These are phyloP conservation scores for sorghum (Sorghum bicolor) DNA, from an alignment of 176 grass and related monocot genomes.

Conservation along the genomic window DNA sequence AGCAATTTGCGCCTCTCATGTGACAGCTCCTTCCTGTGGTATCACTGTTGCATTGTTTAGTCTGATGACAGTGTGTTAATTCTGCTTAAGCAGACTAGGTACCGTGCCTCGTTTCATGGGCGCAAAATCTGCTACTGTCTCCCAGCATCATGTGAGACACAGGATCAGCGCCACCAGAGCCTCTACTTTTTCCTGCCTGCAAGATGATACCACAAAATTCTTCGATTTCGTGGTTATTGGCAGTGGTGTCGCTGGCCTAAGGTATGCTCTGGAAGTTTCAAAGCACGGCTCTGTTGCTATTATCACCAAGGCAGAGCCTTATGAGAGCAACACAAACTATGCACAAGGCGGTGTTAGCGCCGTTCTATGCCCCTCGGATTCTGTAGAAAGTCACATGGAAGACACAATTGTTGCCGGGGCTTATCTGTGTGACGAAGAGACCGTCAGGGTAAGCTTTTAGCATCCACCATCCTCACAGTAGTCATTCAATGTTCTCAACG, in stretches of 20 bases:
- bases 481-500: not conserved
- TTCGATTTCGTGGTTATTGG: constrained; percentile 93
- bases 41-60: not conserved
- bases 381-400: constrained; percentile 92
- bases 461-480: not conserved
- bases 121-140: constrained; percentile 13
- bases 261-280: constrained; percentile 94
- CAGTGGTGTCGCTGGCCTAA: constrained; percentile 88
- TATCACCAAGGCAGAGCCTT: constrained; percentile 92
- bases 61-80: constrained; percentile 9
- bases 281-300: constrained; percentile 82
- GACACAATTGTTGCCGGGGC: constrained; percentile 97
- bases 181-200: constrained; percentile 37
- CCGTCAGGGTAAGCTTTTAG: constrained; percentile 69
- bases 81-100: constrained; percentile 40
- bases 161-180: constrained; percentile 30
- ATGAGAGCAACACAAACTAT: constrained; percentile 97
- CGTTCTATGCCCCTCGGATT: constrained; percentile 91
- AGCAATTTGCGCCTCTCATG: constrained; percentile 1
- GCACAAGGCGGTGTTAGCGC: constrained; percentile 98
- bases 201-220: constrained; percentile 55
- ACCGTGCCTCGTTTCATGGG: constrained; percentile 30
- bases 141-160: constrained; percentile 13
- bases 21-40: not conserved
- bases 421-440: constrained; percentile 92